Evolutionary conservation across 2,329 filamentous ascomycete genomes (phyloP), one percentile per base, ranked within the genome.

Genomic region (Trichoderma sp.): DNA sequence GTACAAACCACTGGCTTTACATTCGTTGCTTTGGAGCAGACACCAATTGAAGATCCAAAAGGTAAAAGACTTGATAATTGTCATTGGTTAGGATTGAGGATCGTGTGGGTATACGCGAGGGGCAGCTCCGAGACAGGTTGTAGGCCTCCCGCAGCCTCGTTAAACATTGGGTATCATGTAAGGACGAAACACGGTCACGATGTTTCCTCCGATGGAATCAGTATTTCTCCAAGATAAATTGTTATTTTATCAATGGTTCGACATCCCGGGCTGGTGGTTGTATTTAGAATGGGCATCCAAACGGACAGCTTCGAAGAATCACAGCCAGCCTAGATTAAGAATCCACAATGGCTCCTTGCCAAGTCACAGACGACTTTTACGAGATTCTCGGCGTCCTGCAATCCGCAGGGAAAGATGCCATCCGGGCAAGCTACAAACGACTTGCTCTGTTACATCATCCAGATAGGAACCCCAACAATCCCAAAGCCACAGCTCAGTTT

Each of bases 401-500:
- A 7, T 24, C 59, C 7, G 59, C 40, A 11, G 59, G 59, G 5
- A 33, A 35, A 27, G 43, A 62, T 62, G 43, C 19, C 11, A 62
- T 52, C n/a, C 43, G 43, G 14, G 29, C 59, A 33, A 62, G 43
- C 59, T 62, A 52, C n/a, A 24, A 52, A 24, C 29, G 31, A 16
- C 59, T 62, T 52, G 59, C 43, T 5, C 14, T 62, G 29, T 13
- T 24, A 3, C 47, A 62, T 21, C 27, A 52, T 27, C 59, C 29
- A 7, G 59, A 62, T 19, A 35, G 31, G n/a, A 53, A 63, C 13
- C 43, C 60, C 14, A 35, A 63, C 10, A 63, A 63, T 37, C 29
- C 29, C n/a, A 47, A 63, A 53, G 60, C 60, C 24, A 63, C 60
- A 27, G 43, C 60, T 27, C 43, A 53, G 16, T 63, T 63, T 16